Evolutionary conservation across 805 yeast genomes (phyloP), one percentile per base, ranked within the genome.

Genomic region (Pichia deserticola): DNA sequence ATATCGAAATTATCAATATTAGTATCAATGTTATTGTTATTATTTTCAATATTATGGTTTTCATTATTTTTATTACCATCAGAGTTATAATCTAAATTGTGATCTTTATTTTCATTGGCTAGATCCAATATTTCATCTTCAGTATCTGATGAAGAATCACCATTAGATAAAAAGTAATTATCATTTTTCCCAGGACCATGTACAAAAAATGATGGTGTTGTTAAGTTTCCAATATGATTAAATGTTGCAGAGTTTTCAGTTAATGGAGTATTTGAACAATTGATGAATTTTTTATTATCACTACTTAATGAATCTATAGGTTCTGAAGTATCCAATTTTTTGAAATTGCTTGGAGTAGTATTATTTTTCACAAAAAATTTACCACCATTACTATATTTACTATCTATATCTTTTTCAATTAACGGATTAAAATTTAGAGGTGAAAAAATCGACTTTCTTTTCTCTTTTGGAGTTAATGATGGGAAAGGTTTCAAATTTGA

Each of bases 381-480:
- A 2, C 99, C 99, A 6, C 99, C 99, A 54, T 76, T 76, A 11
- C 84, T 83, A 59, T 92, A 92, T 60, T 92, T 92, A 50, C 86
- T 81, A 61, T 92, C 98, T 38, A 92, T 82, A 51, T 78, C 81
- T 43, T 78, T 76, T 50, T 81, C 82, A 48, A 88, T 84, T 20
- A 84, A 76, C 0, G 96, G 96, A 58, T 87, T 85, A 67, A 89
- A 90, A 40, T 77, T 74, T 40, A 89, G 70, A 0, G 96, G 95
- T 0, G 96, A 86, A 65, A 89, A 90, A 0, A 84, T 79, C 40
- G 96, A 86, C 50, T 69, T 77, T 27, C 51, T 57, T 1, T 50
- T 30, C 10, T 69, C 76, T 40, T 62, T 72, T n/a, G 78, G 76
- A 0, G 79, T 56, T 38, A 36, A 28, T 9, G 42, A 34, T 20